Evolutionary conservation across 2,329 filamentous ascomycete species (phyloP), one percentile per base, ranked within the genome.

Genomic region (Magnaporthiopsis rhizophila): DNA sequence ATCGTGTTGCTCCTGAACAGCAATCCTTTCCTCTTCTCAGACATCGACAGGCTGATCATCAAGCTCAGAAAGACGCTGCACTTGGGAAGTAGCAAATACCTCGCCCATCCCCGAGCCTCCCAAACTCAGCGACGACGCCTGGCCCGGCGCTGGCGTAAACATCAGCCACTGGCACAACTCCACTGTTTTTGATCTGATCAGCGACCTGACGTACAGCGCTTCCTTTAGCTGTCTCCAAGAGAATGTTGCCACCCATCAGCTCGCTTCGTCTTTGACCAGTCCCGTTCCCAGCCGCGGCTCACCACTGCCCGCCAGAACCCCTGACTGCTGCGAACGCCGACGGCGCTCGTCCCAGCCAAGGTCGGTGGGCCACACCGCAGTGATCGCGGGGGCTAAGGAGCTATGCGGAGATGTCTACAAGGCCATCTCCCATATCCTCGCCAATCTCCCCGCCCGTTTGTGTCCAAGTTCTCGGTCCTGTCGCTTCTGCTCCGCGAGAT

Each of bases 141-240:
- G 9, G 8, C 34, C 12, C 28, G 34, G 34, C 34, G 34, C 34
- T 36, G 34, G 12, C 0, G 81, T 83, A 64, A 81, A 82, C 68
- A 74, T 82, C 62, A 79, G 83, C 24, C 70, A 68, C 58, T 69
- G 69, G 69, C 72, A 60, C 65, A 69, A 66, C 59, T 70, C 38
- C 65, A 64, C 62, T 21, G 70, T 69, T 0, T 71, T 72, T 60
- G 71, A 72, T 32, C 62, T 71, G 11, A 67, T 70, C 18, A 68
- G 69, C 26, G 69, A 71, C 34, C 61, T 72, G 56, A 65, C 64
- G 38, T 71, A 69, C 61, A 71, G 68, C 26, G 64, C 70, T 65
- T 53, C 68, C 6, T 70, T 71, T 62, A 67, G 68, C 13, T 69
- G 68, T 56, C 63, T 72, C 21, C 65, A 71, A 6, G 57, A 62